Evolutionary conservation across 768 basidiomycete species (phyloP), one percentile per base, ranked within the genome.

Genomic region (Pleurotus sapidus): DNA sequence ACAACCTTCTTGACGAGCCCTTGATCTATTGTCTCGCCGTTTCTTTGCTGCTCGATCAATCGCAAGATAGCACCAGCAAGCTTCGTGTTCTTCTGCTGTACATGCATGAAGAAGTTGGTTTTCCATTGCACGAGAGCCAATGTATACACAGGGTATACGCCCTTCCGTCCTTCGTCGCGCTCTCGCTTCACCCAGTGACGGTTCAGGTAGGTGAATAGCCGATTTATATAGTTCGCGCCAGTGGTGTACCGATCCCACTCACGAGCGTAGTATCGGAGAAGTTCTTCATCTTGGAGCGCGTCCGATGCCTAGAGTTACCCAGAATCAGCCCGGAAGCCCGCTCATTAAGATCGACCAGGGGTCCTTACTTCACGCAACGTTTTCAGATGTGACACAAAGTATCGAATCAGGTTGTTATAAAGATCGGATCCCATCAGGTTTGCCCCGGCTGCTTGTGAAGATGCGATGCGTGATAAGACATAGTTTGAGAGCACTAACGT

Each of bases 161-260:
- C 89, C 72, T 93, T 95, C 65, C 95, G 80, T 14, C 97, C 97
- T 71, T 98, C 96, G 65, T 98, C 96, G 67, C 95, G 86, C 70
- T 99, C 97, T 53, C 96, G 83, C 76, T 95, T 96, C 45, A 99
- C 96, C 97, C 97, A 99, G 73, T 98, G 95, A 18, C 96, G 92
- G 73, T 99, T 98, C 57, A 99, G 82, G 75, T 98, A 98, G 2
- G 93, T 95, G 77, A 98, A 98, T 37, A 99, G 75, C 56, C 96
- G 89, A 70, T 98, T 96, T 73, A 98, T 93, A 69, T 97, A 98
- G 68, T 92, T 94, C 1, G 96, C 95, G 47, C 96, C 96, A 2
- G 88, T 96, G 0, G 97, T 99, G 75, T 98, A 98, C 45, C 95
- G 82, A 65, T 92, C 89, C 97, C 97, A 98, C 71, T 98, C 94